Base-by-base conservation (phyloP, 371 early-diverging fungal genomes). In the Syncephalastrum racemosum region DNA sequence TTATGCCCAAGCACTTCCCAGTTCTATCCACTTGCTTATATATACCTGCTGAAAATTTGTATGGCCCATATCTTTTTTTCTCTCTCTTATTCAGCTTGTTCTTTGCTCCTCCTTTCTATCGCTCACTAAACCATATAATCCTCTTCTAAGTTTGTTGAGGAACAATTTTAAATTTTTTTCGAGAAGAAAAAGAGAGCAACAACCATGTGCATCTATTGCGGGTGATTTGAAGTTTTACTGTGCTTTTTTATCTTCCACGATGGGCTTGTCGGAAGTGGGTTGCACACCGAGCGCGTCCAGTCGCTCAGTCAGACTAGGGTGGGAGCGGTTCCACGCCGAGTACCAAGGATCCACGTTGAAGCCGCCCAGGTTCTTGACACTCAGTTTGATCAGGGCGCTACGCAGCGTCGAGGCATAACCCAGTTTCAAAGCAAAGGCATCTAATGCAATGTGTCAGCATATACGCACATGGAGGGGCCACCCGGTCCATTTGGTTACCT, bases 281-380 rank as follows among this genome's bases (percentile, higher is more conserved):
- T 65, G 54, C 6, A 72, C 62, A 16, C 80, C 80, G 22, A 96
- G 79, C 15, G 90, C 89, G 39, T 82, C 75, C 54, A 96, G 68
- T 58, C 99, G 85, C 73, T 99, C 98, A 0, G 93, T 84, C 22
- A 98, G 67, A 47, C 95, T 94, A 44, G 99, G 99, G 67, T 98
- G 98, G 8, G 91, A 91, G 63, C 93, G 90, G 59, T 97, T 88
- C 82, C 90, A 94, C n/a, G 91, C 90, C 22, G 95, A 94, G 70
- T 95, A 95, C 64, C 90, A 82, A 50, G 83, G 76, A 73, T 99
- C 98, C 6, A 94, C 89, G 62, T 91, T 93, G 73, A 96, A 80
- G 46, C 90, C 89, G 40, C 91, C 86, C 67, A 90, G 75, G 73
- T 99, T 99, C 83, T 96, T 91, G 15, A 87, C 82, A 57, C 93